Evolutionary conservation across 2,329 filamentous ascomycete genomes (phyloP), one percentile per base, ranked within the genome.

Genomic region (Graphiopsis chlorocephala): DNA sequence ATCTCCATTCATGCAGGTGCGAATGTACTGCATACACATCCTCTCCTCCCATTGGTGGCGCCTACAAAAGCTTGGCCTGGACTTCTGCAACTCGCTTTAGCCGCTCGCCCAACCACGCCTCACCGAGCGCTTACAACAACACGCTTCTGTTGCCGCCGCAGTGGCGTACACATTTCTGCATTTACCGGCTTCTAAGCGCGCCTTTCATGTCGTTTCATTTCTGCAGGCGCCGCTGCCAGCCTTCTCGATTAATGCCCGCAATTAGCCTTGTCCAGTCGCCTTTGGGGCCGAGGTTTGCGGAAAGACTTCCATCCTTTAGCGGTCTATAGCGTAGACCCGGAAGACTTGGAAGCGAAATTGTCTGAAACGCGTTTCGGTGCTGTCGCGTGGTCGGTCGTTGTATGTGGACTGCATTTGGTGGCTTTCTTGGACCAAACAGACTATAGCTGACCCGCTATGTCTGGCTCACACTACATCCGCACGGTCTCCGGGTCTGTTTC

Each of bases 401-500:
- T 12, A 20, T 29, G n/a, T 12, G 26, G 50, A 20, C n/a, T 3
- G 14, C 10, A 29, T 53, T 20, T 20, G 26, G 28, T 53, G 26
- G 50, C 48, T 53, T 53, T 29, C n/a, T n/a, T 28, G 50, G 10
- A 20, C 38, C 11, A 4, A 45, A 20, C 11, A 8, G 38, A 45
- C n/a, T 53, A 53, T 53, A 25, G 55, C 55, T 58, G 31, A 28
- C 55, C 55, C 33, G 55, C 35, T 50, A 61, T 61, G 58, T 35
- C 12, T 61, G 58, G 58, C 33, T 29, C 48, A 17, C 60, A 55
- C 60, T 45, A 33, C 60, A 29, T 55, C 60, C 62, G 62, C 62
- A 64, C 62, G 62, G 62, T 50, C 56, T 59, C 23, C 26, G 31
- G 31, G 29, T 57, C 42, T 59, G 62, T 64, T 64, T 64, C 62